Conservation (phyloP, 306 rosid species). For the Sechiopsis laciniata region DNA sequence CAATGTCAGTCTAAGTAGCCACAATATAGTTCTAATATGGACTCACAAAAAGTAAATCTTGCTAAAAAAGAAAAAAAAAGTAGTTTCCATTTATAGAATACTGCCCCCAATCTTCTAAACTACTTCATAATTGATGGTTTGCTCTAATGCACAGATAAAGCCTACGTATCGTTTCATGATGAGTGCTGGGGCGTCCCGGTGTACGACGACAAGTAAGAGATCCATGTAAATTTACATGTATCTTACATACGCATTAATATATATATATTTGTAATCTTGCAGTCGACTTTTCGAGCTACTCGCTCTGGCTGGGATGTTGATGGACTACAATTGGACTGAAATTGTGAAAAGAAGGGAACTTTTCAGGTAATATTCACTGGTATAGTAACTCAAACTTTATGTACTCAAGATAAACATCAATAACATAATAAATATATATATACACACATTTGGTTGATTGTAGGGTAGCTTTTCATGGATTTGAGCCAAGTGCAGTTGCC, state of each 20-base stretch:
- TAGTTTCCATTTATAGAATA: neutral
- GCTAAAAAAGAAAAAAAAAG: neutral
- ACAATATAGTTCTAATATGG: neutral
- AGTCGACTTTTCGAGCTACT: slow-evolving; percentile 95
- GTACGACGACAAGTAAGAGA: slow-evolving; percentile 70
- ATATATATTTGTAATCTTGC: slow-evolving; percentile 16
- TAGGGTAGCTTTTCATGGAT: slow-evolving; percentile 74
- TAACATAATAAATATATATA: neutral
- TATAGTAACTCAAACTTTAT: neutral
- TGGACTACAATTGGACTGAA: slow-evolving; percentile 98
- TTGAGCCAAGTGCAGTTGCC: slow-evolving; percentile 64
- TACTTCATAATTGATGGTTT: neutral
- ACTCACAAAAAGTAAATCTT: neutral
- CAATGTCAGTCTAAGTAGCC: neutral
- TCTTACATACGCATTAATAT: too few species aligned
- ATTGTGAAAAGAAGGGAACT: slow-evolving; percentile 76
- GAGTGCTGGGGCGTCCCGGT: slow-evolving; percentile 99
- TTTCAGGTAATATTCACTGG: slow-evolving; percentile 44
- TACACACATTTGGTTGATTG: neutral
- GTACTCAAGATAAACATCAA: neutral
- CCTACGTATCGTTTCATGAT: slow-evolving; percentile 81
- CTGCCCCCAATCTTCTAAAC: neutral
- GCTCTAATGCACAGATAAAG: slow-evolving; percentile 47
- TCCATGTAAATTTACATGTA: neutral
- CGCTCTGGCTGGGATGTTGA: slow-evolving; percentile 86